Percentiles rank a stretch among this genome's conserved stretches.
Conservation (phyloP, 2,329 filamentous ascomycete genomes). For the Epichloe sylvatica region DNA sequence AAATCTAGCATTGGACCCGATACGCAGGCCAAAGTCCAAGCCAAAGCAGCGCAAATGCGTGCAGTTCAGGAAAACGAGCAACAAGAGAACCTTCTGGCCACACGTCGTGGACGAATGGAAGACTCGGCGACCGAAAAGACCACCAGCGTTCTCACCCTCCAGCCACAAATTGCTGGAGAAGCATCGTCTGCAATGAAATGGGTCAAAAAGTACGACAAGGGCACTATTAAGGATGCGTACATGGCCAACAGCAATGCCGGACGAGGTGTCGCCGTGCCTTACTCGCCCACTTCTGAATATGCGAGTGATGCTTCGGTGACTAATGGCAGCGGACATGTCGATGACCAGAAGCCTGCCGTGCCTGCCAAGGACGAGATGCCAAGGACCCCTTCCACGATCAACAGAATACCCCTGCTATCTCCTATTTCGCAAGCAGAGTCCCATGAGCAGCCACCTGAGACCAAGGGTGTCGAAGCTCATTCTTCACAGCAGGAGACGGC, state of each 20-base stretch:
- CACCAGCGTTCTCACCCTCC: conserved; percentile 77
- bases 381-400: conserved; percentile 4
- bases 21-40: conserved; percentile 85
- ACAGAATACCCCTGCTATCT: not conserved
- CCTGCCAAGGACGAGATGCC: conserved; percentile 25
- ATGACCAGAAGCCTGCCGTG: conserved; percentile 18
- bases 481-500: not conserved
- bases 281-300: conserved; percentile 20
- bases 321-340: conserved; percentile 1
- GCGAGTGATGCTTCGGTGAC: conserved; percentile 13
- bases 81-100: conserved; percentile 25
- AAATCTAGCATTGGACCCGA: conserved; percentile 79
- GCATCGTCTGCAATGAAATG: conserved; percentile 92
- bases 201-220: conserved; percentile 90
- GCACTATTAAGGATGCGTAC: conserved; percentile 74
- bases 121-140: conserved; percentile 56
- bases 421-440: not conserved
- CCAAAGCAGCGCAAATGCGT: conserved; percentile 73
- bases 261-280: conserved; percentile 37
- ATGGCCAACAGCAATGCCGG: conserved; percentile 60
- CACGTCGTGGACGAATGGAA: conserved; percentile 42
- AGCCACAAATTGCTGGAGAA: conserved; percentile 70
- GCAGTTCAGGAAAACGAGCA: conserved; percentile 51
- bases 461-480: not conserved
- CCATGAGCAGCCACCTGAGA: not conserved